Evolutionary conservation across 2,329 filamentous ascomycete species (phyloP), one percentile per base, ranked within the genome.

Genomic region (Trichoderma sp.): DNA sequence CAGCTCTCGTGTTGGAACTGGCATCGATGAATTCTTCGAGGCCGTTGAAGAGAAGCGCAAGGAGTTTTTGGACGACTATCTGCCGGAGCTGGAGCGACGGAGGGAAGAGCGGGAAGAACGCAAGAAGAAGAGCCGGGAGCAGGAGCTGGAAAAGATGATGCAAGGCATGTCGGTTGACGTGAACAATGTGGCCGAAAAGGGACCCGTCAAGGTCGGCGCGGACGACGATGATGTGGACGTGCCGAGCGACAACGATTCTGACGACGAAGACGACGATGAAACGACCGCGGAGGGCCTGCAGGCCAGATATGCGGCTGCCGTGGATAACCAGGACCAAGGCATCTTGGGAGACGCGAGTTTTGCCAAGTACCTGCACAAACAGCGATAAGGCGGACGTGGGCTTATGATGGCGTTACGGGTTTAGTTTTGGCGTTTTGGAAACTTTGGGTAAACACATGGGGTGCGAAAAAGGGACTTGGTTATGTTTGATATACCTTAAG

Each of bases 91-190:
- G 64, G 92, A 97, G 78, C 86, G 88, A 68, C 86, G 91, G 74
- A 84, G 88, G 68, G 85, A 86, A 67, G 88, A 94, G 75, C 85
- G 93, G 26, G 91, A 96, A 67, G 85, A 90, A 67, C 84, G 88
- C 70, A 94, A 93, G 80, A 83, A 86, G 67, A 84, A 84, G 66
- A 79, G 86, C 30, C 84, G 93, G 52, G 89, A 97, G 72, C 86
- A 89, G 72, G 93, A 99, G 76, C 79, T 99, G 30, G 91, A 91
- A 67, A 93, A 92, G 80, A 87, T 99, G 82, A 97, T 99, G 93
- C 90, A 90, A 75, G 94, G 95, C 71, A 96, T 99, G 91, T 81
- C 81, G 69, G 77, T 76, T 68, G 71, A 66, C 5, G 57, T 44
- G 30, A 70, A 69, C 1, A 67, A 68, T 5, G 69, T 69, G 1